These are phyloP conservation scores for Suillus subluteus DNA, from an alignment of 768 basidiomycete genomes.

Conservation along the genomic window DNA sequence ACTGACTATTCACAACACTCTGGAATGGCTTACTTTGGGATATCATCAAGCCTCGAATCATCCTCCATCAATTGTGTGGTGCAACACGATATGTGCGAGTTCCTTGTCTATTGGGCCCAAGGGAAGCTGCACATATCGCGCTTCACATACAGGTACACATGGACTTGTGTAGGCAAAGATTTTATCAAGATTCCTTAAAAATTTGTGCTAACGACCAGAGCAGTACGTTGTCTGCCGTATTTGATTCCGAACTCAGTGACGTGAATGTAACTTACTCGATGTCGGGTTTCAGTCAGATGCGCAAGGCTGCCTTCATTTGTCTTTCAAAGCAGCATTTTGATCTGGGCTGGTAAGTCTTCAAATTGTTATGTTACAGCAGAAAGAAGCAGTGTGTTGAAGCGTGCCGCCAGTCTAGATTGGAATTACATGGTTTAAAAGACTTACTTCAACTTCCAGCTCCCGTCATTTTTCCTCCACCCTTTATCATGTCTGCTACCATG, in stretches of 20 bases:
- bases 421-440: conserved; percentile 18
- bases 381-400: background rate
- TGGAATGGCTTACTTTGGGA: background rate
- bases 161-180: background rate
- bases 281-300: background rate
- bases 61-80: background rate
- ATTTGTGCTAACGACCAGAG: background rate
- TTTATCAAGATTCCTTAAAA: background rate
- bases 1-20: background rate
- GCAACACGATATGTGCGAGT: background rate
- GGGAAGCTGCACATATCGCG: background rate
- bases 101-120: background rate
- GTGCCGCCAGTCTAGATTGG: background rate
- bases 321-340: background rate
- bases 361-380: background rate
- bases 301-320: background rate
- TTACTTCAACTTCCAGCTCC: conserved; percentile 16
- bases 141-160: background rate
- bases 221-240: background rate
- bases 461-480: background rate
- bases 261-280: background rate
- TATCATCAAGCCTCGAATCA: background rate
- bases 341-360: background rate
- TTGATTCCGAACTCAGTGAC: background rate
- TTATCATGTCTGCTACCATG: conserved; percentile 13